Base-by-base conservation (phyloP, 2,329 filamentous ascomycete species). In the Aspergillus ustus region DNA sequence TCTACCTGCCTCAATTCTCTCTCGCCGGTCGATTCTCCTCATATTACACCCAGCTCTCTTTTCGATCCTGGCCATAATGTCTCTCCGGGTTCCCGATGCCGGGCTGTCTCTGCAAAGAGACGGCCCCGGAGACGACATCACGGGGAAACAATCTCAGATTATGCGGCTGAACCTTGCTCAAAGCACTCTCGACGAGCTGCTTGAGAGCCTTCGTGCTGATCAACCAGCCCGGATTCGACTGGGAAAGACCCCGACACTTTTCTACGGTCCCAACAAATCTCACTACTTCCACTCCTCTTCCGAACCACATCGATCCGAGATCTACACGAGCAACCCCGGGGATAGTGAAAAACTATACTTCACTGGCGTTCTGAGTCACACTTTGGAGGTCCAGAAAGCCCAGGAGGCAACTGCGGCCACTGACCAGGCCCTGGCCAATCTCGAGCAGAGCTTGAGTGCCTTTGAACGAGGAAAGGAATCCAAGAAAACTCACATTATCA, bases 401-500 rank as follows among this genome's bases (percentile, higher is more conserved):
- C 80, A 83, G 71, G 78, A 83, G 71, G 83, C 80, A 40, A 84
- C 82, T 48, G 82, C 83, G 29, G 84, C 83, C 63, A 82, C 82
- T 44, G 87, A 89, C 72, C 82, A 84, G 62, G 87, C 87, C 29
- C 74, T 89, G 73, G 84, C 84, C 57, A 82, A 81, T 44, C 78
- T 89, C 57, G 83, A 87, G 73, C 85, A 81, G 71, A 87, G 81
- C 69, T 79, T 89, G 72, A 86, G 82, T 63, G 83, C 84, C 22
- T 82, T 85, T 55, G 80, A 87, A 69, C 80, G 87, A 69, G 82
- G 86, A 66, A 87, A 87, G 74, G 82, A 87, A 73, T 85, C 85
- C 43, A 86, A 85, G 72, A 84, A 84, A 78, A 78, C 77, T 2
- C 74, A 75, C 57, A 68, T 79, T 40, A 76, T 80, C 57, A 73